Percentiles rank a stretch among this genome's conserved stretches.
Evolutionary conservation across 2,329 filamentous ascomycete species (phyloP).

Genomic region (Xylaria sp.): DNA sequence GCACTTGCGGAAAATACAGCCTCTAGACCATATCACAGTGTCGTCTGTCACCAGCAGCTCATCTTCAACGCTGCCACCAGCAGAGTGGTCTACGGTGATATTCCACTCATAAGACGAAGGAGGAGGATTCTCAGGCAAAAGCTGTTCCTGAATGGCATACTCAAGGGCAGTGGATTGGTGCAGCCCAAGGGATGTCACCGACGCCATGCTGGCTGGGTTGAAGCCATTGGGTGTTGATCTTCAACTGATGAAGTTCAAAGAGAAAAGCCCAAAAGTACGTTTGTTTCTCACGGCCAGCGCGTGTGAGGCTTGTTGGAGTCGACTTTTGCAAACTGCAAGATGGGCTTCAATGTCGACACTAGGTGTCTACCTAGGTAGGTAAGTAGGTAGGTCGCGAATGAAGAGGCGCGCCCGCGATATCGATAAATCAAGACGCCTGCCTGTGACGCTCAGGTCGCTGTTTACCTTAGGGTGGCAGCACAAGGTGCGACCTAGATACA

Average conservation of each 20-base stretch:
- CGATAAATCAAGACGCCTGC: neutral
- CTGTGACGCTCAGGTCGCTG: neutral
- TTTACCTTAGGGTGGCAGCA: neutral
- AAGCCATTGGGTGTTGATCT: slow-evolving; percentile 32
- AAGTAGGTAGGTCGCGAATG: neutral
- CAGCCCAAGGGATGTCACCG: slow-evolving; percentile 86
- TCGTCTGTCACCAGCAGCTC: slow-evolving; percentile 78
- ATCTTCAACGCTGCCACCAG: slow-evolving; percentile 63
- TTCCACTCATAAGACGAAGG: slow-evolving; percentile 78
- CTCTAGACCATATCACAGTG: slow-evolving; percentile 88
- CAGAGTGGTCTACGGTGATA: slow-evolving; percentile 53
- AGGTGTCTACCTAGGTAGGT: no score
- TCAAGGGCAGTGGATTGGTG: slow-evolving; percentile 85
- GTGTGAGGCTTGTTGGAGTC: neutral
- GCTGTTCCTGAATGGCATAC: slow-evolving; percentile 80
- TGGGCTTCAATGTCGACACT: neutral
- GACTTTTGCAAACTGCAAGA: neutral
- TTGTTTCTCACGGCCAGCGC: neutral
- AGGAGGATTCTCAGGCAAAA: slow-evolving; percentile 72
- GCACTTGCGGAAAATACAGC: slow-evolving; percentile 80
- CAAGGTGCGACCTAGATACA: no score
- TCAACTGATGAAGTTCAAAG: neutral
- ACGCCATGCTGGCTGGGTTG: slow-evolving; percentile 69
- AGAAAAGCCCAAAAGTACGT: neutral
- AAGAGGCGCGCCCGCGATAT: neutral